phyloP scores from a whole-genome alignment of 176 grass and related monocot genomes.

The Triticum dicoccoides region DNA sequence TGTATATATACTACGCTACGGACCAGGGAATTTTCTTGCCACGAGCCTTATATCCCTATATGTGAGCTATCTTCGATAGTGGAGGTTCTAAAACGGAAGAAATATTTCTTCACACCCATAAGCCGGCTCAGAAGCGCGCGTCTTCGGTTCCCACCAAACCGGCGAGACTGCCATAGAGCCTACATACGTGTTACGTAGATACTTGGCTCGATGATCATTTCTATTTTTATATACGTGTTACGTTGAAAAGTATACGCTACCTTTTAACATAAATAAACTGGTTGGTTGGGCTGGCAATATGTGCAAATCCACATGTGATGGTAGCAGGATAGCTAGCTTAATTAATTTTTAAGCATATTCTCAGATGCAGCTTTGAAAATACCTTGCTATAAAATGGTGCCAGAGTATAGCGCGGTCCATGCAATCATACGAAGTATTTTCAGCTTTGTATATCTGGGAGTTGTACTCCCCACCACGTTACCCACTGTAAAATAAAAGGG shows the following conservation, averaged over 20 bases:
- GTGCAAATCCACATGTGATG: background rate
- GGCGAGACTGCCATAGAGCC: background rate
- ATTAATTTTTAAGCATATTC: background rate
- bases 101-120: background rate
- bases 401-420: background rate
- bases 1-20: no score
- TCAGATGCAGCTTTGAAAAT: background rate
- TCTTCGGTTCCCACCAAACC: background rate
- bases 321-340: background rate
- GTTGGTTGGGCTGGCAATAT: background rate
- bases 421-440: background rate
- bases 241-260: background rate
- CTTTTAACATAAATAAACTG: background rate
- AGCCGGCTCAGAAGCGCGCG: background rate
- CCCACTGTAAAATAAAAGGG: background rate
- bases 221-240: background rate
- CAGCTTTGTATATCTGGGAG: background rate
- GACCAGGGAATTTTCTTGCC: no score
- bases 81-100: background rate
- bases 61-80: background rate
- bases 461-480: background rate
- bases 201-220: background rate
- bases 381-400: background rate
- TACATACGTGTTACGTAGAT: background rate
- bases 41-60: no score